A percentile compares a stretch with the other conserved stretches of the same genome.
phyloP scores from a whole-genome alignment of 2,329 filamentous ascomycete species.

The Chaetomium sp. region DNA sequence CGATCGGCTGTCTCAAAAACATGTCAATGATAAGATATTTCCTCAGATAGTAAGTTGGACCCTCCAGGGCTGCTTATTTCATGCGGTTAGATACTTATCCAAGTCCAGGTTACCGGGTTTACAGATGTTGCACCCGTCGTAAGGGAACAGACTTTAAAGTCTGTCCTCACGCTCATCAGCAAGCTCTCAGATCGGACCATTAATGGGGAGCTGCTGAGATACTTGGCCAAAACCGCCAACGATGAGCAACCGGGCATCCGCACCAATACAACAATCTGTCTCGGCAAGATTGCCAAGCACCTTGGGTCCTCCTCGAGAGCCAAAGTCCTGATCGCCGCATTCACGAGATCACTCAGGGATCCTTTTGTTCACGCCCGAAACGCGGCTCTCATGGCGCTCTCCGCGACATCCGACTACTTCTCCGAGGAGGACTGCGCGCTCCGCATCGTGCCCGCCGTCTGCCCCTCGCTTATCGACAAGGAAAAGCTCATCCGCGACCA shows the following conservation, averaged over 20 bases:
- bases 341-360: slow-evolving; percentile 84
- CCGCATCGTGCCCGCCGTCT: slow-evolving; percentile 81
- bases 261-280: slow-evolving; percentile 96
- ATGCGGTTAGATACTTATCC: background rate
- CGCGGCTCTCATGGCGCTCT: slow-evolving; percentile 81
- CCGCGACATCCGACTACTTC: slow-evolving; percentile 84
- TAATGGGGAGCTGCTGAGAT: slow-evolving; percentile 88
- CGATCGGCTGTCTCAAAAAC: slow-evolving; percentile 81
- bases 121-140: slow-evolving; percentile 89
- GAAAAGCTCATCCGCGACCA: slow-evolving; percentile 94
- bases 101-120: slow-evolving; percentile 78
- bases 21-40: slow-evolving; percentile 96
- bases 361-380: slow-evolving; percentile 94
- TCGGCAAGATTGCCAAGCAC: slow-evolving; percentile 93
- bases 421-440: slow-evolving; percentile 84
- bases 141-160: slow-evolving; percentile 93
- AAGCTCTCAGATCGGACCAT: slow-evolving; percentile 92
- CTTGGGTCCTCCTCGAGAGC: slow-evolving; percentile 75
- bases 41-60: slow-evolving; percentile 72
- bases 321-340: slow-evolving; percentile 92
- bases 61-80: background rate
- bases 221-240: slow-evolving; percentile 93
- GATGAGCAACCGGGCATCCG: slow-evolving; percentile 96
- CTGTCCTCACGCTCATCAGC: slow-evolving; percentile 79
- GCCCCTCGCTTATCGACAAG: slow-evolving; percentile 85